phyloP scores from a whole-genome alignment of 192 early-diverging fungal genomes.

The Gamsiella multidivaricata region DNA sequence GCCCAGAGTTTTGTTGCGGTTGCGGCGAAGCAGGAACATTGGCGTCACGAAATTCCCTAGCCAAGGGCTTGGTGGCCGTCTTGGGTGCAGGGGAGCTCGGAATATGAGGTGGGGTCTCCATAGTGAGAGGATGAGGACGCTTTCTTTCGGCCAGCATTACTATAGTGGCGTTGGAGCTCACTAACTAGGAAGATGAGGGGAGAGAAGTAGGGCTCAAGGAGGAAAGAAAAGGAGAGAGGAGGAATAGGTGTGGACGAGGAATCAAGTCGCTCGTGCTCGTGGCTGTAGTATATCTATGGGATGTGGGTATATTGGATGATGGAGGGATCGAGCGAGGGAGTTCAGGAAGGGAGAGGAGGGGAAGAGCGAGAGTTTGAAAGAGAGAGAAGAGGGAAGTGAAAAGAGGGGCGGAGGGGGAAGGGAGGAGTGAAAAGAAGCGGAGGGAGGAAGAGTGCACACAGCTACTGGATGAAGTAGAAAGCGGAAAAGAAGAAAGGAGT shows the following conservation, averaged over 20 bases:
- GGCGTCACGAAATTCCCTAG: slow-evolving; percentile 22
- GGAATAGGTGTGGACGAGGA: not conserved
- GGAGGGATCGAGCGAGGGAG: no score
- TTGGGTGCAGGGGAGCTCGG: slow-evolving; percentile 4
- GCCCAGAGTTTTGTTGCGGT: slow-evolving; percentile 32
- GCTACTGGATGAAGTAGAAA: slow-evolving; percentile 17
- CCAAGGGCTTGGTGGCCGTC: not conserved
- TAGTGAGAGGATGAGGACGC: slow-evolving; percentile 18
- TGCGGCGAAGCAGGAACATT: slow-evolving; percentile 35
- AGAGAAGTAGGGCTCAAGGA: not conserved
- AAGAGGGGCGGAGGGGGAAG: not conserved
- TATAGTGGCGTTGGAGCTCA: not conserved
- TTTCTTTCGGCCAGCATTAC: slow-evolving; percentile 42
- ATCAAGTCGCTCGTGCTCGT: no score
- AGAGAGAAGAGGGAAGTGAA: not conserved
- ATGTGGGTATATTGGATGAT: no score
- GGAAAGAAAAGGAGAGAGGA: not conserved
- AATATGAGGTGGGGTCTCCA: slow-evolving; percentile 28
- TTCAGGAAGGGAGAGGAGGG: not conserved
- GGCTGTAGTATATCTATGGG: no score
- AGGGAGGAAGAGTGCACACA: not conserved
- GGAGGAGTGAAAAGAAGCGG: not conserved
- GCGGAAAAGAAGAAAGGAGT: slow-evolving; percentile 11
- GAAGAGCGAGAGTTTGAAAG: not conserved
- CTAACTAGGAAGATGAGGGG: not conserved